These are phyloP conservation scores for Fusarium tjaetaba DNA, from an alignment of 2,329 filamentous ascomycete species.

Conservation along the genomic window DNA sequence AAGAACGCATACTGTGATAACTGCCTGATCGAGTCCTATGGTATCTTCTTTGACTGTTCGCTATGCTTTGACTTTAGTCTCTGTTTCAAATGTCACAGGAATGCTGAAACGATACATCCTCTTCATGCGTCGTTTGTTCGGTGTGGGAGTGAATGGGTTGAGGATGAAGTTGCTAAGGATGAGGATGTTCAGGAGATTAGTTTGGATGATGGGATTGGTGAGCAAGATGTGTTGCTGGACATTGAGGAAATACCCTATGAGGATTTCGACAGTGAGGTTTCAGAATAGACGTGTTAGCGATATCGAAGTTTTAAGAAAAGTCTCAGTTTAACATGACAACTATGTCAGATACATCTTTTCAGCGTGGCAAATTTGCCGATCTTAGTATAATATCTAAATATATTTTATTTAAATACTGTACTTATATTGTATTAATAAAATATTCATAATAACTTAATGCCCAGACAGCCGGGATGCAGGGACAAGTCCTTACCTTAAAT, in stretches of 20 bases:
- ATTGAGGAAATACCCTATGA: not conserved
- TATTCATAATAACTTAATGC: no score
- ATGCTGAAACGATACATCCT: not conserved
- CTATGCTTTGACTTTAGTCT: not conserved
- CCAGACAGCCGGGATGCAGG: no score
- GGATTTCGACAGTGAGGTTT: not conserved
- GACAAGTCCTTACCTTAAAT: no score
- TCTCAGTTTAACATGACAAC: accelerated
- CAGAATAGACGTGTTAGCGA: accelerated
- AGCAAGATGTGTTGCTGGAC: not conserved
- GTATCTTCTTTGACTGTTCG: not conserved
- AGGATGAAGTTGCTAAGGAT: not conserved
- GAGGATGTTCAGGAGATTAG: not conserved
- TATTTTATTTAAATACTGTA: no score
- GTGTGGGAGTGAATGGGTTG: not conserved
- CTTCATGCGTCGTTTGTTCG: not conserved
- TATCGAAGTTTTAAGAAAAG: accelerated
- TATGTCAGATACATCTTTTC: not conserved
- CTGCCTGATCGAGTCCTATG: not conserved
- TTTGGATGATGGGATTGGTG: not conserved
- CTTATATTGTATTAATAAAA: no score
- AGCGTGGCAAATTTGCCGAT: no score
- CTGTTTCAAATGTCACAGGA: not conserved
- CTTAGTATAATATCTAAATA: no score
- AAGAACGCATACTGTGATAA: not conserved